These are phyloP conservation scores for Theobroma grandiflorum DNA, from an alignment of 441 rosid genomes.

Conservation along the genomic window DNA sequence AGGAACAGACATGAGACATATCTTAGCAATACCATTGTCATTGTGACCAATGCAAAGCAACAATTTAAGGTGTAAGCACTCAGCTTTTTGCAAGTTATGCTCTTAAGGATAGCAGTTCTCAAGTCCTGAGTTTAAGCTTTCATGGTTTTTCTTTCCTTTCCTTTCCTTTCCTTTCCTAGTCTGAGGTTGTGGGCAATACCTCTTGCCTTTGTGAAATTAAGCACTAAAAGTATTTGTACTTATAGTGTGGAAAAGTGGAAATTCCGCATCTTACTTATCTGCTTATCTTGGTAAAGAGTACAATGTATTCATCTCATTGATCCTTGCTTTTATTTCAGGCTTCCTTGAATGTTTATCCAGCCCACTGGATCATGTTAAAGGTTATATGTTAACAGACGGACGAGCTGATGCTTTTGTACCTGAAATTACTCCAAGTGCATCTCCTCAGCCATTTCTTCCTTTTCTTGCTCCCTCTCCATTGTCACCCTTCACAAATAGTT, in stretches of 20 bases:
- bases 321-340: constrained; percentile 50
- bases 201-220: constrained; percentile 1
- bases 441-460: constrained; percentile 91
- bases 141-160: background rate
- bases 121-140: background rate
- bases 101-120: background rate
- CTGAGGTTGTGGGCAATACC: background rate
- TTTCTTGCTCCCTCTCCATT: constrained; percentile 86
- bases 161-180: background rate
- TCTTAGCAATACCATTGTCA: background rate
- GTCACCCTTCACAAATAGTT: constrained; percentile 69
- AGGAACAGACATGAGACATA: background rate
- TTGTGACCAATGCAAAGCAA: background rate
- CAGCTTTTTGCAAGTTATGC: background rate
- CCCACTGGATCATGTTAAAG: constrained; percentile 33
- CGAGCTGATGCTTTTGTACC: constrained; percentile 52
- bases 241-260: background rate
- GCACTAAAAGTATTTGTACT: background rate
- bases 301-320: constrained; percentile 16
- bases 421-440: constrained; percentile 63
- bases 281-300: background rate
- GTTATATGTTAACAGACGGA: constrained; percentile 31
- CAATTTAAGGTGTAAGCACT: background rate
- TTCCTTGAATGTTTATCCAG: constrained; percentile 42
- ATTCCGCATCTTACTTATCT: background rate